Percentiles rank a stretch among this genome's conserved stretches.
These are phyloP conservation scores for Iris macrosiphon DNA, from an alignment of 106 monocot species.

Conservation along the genomic window DNA sequence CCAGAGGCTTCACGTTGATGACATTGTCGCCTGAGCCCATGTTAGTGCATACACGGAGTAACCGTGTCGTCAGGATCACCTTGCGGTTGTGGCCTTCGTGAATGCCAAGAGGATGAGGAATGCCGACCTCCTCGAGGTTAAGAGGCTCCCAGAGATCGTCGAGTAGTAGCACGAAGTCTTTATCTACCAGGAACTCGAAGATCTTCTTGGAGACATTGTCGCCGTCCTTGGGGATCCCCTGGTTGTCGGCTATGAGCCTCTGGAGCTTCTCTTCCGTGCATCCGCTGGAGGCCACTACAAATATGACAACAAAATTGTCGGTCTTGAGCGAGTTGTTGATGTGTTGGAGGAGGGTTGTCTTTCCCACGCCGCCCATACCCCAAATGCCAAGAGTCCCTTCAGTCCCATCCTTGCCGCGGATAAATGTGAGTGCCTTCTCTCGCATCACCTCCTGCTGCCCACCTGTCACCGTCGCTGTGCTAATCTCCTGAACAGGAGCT, in stretches of 20 bases:
- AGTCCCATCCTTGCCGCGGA: too few species aligned
- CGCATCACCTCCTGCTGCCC: too few species aligned
- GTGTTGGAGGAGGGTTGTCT: slow-evolving; percentile 9
- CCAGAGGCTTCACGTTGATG: slow-evolving; percentile 20
- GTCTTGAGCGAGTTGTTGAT: slow-evolving; percentile 2
- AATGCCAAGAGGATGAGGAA: neutral
- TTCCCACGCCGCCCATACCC: slow-evolving; percentile 26
- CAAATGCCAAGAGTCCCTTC: slow-evolving; percentile 20
- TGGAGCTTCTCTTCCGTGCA: neutral
- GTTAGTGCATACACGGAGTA: slow-evolving; percentile 8
- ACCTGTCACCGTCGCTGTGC: too few species aligned
- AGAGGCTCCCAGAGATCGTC: slow-evolving; percentile 28
- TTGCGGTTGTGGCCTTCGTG: slow-evolving; percentile 4
- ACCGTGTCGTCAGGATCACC: slow-evolving; percentile 23
- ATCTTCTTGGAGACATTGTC: slow-evolving; percentile 8
- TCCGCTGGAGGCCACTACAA: slow-evolving; percentile 1
- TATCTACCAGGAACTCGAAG: slow-evolving; percentile 16
- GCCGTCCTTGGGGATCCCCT: neutral
- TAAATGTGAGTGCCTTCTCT: too few species aligned
- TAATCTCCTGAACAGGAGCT: too few species aligned
- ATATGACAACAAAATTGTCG: slow-evolving; percentile 3
- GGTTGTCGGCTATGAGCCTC: neutral
- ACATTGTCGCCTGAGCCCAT: slow-evolving; percentile 13
- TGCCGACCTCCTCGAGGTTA: slow-evolving; percentile 15
- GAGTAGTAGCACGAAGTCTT: slow-evolving; percentile 16